These are phyloP conservation scores for Calonectria leucothoes DNA, from an alignment of 2,329 filamentous ascomycete genomes.

Conservation along the genomic window DNA sequence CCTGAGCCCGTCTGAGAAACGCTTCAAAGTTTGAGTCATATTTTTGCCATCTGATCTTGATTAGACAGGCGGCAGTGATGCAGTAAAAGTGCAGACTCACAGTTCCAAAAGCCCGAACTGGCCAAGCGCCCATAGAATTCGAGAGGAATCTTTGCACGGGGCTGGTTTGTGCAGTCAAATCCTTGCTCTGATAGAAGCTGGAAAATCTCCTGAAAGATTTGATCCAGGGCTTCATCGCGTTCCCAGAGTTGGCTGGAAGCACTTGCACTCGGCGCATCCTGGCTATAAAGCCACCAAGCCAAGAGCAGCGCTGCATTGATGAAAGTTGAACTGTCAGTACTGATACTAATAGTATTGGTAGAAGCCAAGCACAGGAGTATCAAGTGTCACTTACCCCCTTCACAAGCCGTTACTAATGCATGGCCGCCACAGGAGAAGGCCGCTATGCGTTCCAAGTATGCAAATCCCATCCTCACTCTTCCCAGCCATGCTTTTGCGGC, in stretches of 20 bases:
- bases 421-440: background rate
- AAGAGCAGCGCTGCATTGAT: background rate
- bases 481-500: background rate
- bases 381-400: background rate
- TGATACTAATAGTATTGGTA: background rate
- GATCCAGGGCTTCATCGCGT: background rate
- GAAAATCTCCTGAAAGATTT: background rate
- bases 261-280: background rate
- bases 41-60: background rate
- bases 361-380: background rate
- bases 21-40: background rate
- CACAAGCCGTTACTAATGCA: background rate
- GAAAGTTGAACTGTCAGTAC: background rate
- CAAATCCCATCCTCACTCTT: background rate
- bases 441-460: background rate
- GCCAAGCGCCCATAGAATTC: background rate
- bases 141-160: background rate
- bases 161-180: background rate
- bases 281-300: background rate
- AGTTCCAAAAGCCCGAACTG: background rate
- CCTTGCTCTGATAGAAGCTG: background rate
- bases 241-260: background rate
- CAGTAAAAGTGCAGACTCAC: background rate
- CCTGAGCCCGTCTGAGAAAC: background rate
- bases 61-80: background rate